These are phyloP conservation scores for Sporothrix luriei DNA, from an alignment of 2,329 filamentous ascomycete species.

Conservation along the genomic window DNA sequence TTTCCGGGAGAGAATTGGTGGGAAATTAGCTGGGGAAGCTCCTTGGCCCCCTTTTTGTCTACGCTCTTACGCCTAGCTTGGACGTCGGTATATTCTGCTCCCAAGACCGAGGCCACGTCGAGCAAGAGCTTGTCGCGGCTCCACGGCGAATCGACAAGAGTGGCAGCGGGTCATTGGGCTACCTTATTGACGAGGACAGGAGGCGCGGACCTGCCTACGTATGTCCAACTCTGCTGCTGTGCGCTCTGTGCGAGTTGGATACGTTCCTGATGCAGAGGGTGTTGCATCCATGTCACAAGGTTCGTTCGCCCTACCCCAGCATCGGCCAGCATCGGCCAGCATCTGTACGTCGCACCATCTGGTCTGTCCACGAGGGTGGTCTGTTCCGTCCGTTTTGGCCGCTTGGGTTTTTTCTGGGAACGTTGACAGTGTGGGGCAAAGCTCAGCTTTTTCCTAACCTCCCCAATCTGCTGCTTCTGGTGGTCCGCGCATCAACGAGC, in stretches of 20 bases:
- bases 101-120: slow-evolving; percentile 28
- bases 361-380: slow-evolving; percentile 2
- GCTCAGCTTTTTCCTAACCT: slow-evolving; percentile 15
- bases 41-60: background rate
- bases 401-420: background rate
- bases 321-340: slow-evolving; percentile 1
- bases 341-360: slow-evolving; percentile 25
- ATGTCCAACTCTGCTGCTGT: background rate
- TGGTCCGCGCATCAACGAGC: background rate
- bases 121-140: slow-evolving; percentile 16
- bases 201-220: background rate
- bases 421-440: slow-evolving; percentile 16
- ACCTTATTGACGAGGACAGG: background rate
- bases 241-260: slow-evolving; percentile 6
- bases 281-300: slow-evolving; percentile 29
- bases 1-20: slow-evolving; percentile 28
- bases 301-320: background rate
- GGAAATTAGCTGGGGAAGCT: slow-evolving; percentile 22
- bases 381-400: background rate
- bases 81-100: slow-evolving; percentile 28
- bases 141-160: background rate
- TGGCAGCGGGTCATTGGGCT: background rate
- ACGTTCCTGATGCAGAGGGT: slow-evolving; percentile 23
- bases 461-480: slow-evolving; percentile 10
- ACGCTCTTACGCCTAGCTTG: background rate